Evolutionary conservation across 345 rosid genomes (phyloP).

Genomic region (Bruguiera parviflora): DNA sequence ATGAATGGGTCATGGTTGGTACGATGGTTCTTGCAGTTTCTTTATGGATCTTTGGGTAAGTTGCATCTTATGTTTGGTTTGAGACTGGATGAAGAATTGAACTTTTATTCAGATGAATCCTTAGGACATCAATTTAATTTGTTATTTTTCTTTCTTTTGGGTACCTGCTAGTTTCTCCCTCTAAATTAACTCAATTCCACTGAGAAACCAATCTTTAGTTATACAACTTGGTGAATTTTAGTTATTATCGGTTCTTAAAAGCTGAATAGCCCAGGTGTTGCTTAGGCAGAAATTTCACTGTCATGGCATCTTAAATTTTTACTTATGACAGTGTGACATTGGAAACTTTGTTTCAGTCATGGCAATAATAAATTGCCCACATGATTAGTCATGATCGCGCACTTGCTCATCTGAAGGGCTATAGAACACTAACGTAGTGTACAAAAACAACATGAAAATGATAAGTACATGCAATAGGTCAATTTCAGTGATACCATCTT

Average conservation of each 20-base stretch:
- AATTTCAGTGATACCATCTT: too few relatives aligned
- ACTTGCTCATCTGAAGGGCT: too few relatives aligned
- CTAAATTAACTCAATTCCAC: too few relatives aligned
- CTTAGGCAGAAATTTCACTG: neutral
- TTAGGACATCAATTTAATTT: neutral
- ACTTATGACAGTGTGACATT: neutral
- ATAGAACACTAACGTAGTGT: too few relatives aligned
- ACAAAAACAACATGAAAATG: too few relatives aligned
- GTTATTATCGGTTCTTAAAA: neutral
- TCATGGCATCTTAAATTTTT: neutral
- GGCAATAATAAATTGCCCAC: neutral
- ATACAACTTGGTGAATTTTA: neutral
- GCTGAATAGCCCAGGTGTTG: neutral
- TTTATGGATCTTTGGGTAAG: conserved; percentile 90
- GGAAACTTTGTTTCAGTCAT: neutral
- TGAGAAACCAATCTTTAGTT: neutral
- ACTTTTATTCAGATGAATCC: neutral
- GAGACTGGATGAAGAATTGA: neutral
- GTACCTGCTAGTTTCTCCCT: too few relatives aligned
- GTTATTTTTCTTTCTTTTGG: neutral
- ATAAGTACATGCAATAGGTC: too few relatives aligned
- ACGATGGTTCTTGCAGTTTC: conserved; percentile 96
- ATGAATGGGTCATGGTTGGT: conserved; percentile 86
- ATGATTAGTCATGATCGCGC: too few relatives aligned
- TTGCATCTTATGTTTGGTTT: neutral